Base-by-base conservation (phyloP, 192 early-diverging fungal species). In the Coemansia sp. region DNA sequence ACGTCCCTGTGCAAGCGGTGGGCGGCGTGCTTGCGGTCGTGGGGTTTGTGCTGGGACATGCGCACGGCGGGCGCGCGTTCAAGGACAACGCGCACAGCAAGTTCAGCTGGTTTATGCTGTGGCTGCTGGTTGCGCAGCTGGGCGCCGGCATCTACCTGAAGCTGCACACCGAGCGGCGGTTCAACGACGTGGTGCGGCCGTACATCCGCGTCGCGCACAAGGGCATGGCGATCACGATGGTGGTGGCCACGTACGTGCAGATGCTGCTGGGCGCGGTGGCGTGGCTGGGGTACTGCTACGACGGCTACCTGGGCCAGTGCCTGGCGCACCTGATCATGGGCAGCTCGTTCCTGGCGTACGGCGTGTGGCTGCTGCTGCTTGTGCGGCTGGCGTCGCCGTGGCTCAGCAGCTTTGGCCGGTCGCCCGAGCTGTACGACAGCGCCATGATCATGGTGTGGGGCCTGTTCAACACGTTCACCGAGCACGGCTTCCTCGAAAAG, bases 311-410 rank as follows among this genome's bases (percentile, higher is more conserved):
- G 5, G 88, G 87, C 20, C 88, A 90, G 64, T 90, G 88, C 49
- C 66, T 90, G 61, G 88, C 88, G 3, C 88, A 90, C 65, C 84
- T 88, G 62, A 90, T 90, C 60, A 90, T 90, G 88, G 88, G 88
- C 32, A 87, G 85, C 34, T 88, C 88, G 48, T 90, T 90, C 75
- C 70, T 87, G 33, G 86, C 74, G 12, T 90, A 90, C 69, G 88
- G 88, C 52, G 78, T 90, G 8, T 78, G 86, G 45, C 65, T 87
- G 50, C 64, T 90, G 29, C 54, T 90, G 22, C 72, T 81, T 3
- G 54, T 89, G 52, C 84, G 83, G 14, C 70, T 90, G 28, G 88
- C 86, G 17, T 73, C 71, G 2, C 85, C 84, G 7, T 90, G 87
- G 87, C 69, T 90, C 22, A 67, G 49, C 18, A 65, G 72, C 32